Evolutionary conservation across 1,284 basidiomycete genomes (phyloP).

Genomic region (Pseudozyma flocculosa): DNA sequence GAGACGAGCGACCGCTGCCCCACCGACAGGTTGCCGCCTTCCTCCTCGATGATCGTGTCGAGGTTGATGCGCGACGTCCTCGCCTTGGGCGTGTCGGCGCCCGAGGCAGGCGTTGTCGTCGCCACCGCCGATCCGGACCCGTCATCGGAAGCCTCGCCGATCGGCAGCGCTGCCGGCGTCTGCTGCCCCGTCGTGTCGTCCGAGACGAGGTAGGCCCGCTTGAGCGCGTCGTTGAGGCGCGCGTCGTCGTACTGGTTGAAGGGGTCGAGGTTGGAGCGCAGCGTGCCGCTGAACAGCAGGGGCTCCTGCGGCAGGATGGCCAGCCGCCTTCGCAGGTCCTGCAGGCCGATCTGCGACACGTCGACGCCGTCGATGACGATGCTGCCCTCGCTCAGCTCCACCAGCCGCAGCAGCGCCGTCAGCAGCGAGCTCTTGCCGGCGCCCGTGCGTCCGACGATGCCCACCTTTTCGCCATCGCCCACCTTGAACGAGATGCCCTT

Average conservation of each 20-base stretch:
- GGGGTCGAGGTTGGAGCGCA: constrained; percentile 59
- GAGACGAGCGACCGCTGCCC: constrained; percentile 59
- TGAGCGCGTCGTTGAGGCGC: constrained; percentile 55
- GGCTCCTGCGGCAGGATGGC: constrained; percentile 56
- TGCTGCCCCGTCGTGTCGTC: constrained; percentile 18
- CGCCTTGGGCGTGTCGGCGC: constrained; percentile 10
- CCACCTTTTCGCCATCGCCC: constrained; percentile 63
- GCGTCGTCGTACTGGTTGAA: constrained; percentile 57
- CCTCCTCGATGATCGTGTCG: constrained; percentile 54
- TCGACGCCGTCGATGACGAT: constrained; percentile 74
- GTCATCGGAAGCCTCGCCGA: constrained; percentile 11
- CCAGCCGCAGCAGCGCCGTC: constrained; percentile 70
- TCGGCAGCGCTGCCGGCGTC: constrained; percentile 22
- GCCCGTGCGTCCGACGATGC: constrained; percentile 62
- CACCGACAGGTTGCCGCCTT: constrained; percentile 55
- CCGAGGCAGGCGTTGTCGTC: constrained; percentile 12
- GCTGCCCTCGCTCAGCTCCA: constrained; percentile 67
- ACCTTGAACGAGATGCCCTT: constrained; percentile 61
- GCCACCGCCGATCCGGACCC: constrained; percentile 10
- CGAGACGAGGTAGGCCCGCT: constrained; percentile 54
- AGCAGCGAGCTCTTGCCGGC: constrained; percentile 74
- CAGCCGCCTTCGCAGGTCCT: constrained; percentile 51
- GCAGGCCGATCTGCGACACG: constrained; percentile 61
- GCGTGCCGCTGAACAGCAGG: constrained; percentile 58
- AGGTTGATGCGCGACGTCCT: constrained; percentile 47